Evolutionary conservation across 441 rosid genomes (phyloP), one percentile per base, ranked within the genome.

Genomic region (Euphorbia schlechtendalii): DNA sequence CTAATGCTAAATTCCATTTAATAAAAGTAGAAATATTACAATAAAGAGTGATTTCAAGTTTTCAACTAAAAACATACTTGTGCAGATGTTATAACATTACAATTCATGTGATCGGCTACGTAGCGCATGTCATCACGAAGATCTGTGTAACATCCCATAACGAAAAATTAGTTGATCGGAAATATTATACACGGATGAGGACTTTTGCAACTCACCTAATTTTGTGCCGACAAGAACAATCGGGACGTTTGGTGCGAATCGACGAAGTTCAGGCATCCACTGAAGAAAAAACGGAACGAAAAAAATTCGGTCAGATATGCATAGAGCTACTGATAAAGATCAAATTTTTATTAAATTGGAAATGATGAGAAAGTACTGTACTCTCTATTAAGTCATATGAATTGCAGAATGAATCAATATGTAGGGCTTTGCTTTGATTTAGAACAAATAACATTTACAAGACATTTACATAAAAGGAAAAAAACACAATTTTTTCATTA

Each of bases 211-310:
- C 12, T 48, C 53, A 87, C 97, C 99, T 66, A 94, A 74, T 81
- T 90, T 94, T 27, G 96, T 89, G 66, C 95, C 96, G 67, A 90
- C 97, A 69, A 93, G 96, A 56, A 93, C 93, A 72, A 93, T 84
- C 2, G 99, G 99, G 72, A 93, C 95, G 71, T 86, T 82, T 38
- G 96, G 97, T 0, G 97, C 97, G 69, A 93, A 93, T 66, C 96
- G 73, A 22, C 96, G 87, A 43, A 90, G 88, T 78, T 93, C 99
- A 59, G 96, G 99, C 96, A 90, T 88, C 99, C 97, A 90, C 99
- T 93, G 88, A 56, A 30, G 56, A 64, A 60, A 41, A 64, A 22
- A n/a, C 17, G 51, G 60, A 71, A 32, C 41, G 49, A 61, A 6
- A 58, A 38, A 51, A 48, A 45, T 43, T 59, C 45, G 61, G 67